Evolutionary conservation across 768 basidiomycete species (phyloP).

Genomic region (Phlebiopsis flavidoalba): DNA sequence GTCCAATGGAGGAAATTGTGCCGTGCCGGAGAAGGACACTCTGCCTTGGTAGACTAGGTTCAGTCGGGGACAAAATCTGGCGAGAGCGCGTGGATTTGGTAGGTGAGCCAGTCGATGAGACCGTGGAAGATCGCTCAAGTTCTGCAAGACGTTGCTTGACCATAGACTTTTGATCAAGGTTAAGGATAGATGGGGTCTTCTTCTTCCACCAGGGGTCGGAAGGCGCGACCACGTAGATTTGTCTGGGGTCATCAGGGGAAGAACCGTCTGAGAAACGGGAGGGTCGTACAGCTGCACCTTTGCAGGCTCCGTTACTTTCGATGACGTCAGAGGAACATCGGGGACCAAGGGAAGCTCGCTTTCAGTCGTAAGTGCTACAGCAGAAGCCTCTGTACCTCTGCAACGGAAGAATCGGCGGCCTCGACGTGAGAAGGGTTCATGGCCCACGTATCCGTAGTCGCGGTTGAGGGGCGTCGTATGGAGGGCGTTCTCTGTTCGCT

Average conservation of each 20-base stretch:
- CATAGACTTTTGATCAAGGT: constrained; percentile 55
- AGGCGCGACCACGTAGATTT: constrained; percentile 12
- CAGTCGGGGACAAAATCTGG: constrained; percentile 11
- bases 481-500: constrained; percentile 22
- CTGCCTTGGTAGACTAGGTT: constrained; percentile 7
- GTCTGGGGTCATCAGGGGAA: constrained; percentile 15
- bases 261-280: constrained; percentile 8
- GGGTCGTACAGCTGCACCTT: constrained; percentile 11
- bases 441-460: background rate
- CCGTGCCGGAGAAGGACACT: constrained; percentile 6
- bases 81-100: constrained; percentile 12
- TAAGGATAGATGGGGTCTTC: constrained; percentile 61
- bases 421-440: background rate
- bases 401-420: background rate
- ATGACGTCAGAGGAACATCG: background rate
- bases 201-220: constrained; percentile 28
- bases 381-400: background rate
- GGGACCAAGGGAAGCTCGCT: constrained; percentile 17
- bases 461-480: background rate
- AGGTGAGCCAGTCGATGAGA: constrained; percentile 11
- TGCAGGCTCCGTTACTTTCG: background rate
- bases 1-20: constrained; percentile 4
- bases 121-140: constrained; percentile 34
- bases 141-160: constrained; percentile 64
- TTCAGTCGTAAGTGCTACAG: background rate